Percentiles rank a stretch among this genome's conserved stretches.
Evolutionary conservation across 192 early-diverging fungal species (phyloP).

Genomic region (Rhizophagus prolifer): DNA sequence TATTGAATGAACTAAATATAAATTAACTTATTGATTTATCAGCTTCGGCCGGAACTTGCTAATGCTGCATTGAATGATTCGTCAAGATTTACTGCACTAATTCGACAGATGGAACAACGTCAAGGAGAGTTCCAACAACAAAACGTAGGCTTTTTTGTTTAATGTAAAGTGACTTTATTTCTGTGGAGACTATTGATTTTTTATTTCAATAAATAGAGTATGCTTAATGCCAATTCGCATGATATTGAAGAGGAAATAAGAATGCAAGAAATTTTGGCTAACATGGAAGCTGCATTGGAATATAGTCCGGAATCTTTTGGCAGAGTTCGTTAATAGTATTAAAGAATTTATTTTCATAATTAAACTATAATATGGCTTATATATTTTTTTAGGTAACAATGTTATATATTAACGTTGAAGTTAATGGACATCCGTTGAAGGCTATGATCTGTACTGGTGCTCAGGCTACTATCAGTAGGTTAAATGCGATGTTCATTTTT

Average conservation of each 20-base stretch:
- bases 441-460: constrained; percentile 97
- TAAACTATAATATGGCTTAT: background rate
- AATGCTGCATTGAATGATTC: constrained; percentile 55
- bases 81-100: background rate
- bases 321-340: constrained; percentile 42
- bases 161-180: background rate
- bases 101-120: constrained; percentile 6
- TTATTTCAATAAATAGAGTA: constrained; percentile 41
- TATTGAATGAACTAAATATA: background rate
- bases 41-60: constrained; percentile 42
- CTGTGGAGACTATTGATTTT: background rate
- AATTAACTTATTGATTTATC: background rate
- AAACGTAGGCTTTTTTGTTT: background rate
- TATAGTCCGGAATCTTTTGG: constrained; percentile 95
- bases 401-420: constrained; percentile 87
- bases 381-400: constrained; percentile 63
- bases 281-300: constrained; percentile 87
- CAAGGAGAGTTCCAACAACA: background rate
- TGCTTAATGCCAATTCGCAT: constrained; percentile 78
- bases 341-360: background rate
- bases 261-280: constrained; percentile 78
- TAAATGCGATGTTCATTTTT: background rate
- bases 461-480: constrained; percentile 86
- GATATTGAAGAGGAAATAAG: constrained; percentile 88
- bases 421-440: constrained; percentile 87